Conservation (phyloP, 2,329 filamentous ascomycete species). For the Cryphonectria carpinicola region DNA sequence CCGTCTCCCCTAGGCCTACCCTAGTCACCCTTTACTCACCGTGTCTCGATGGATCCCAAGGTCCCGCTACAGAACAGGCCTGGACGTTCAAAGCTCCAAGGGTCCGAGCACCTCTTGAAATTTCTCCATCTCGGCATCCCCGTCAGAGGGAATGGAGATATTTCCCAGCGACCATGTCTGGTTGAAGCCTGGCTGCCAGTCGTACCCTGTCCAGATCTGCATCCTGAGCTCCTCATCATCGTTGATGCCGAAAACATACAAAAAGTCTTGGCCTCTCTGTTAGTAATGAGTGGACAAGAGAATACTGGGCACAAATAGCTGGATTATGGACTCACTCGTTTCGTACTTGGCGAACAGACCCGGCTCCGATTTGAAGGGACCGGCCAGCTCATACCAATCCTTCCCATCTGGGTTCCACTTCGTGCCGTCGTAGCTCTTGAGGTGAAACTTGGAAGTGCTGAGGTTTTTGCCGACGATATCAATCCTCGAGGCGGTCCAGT, state of each 20-base stretch:
- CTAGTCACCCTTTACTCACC: neutral
- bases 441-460: neutral
- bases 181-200: conserved; percentile 14
- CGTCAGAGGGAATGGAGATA: neutral
- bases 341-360: neutral
- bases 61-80: neutral
- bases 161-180: neutral
- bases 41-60: neutral
- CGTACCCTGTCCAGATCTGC: conserved; percentile 13
- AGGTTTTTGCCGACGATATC: conserved; percentile 6
- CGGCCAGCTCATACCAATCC: conserved; percentile 2
- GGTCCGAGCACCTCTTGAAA: neutral
- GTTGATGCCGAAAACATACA: conserved; percentile 11
- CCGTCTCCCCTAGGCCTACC: neutral
- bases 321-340: neutral
- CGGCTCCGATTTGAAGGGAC: conserved; percentile 7
- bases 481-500: conserved; percentile 3
- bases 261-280: neutral
- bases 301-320: neutral
- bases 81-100: neutral
- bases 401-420: conserved; percentile 10
- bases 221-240: conserved; percentile 4
- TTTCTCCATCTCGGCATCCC: neutral
- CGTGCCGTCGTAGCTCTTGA: conserved; percentile 12
- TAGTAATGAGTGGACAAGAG: neutral